Evolutionary conservation across 805 yeast genomes (phyloP).

Genomic region (Kregervanrija delftensis): DNA sequence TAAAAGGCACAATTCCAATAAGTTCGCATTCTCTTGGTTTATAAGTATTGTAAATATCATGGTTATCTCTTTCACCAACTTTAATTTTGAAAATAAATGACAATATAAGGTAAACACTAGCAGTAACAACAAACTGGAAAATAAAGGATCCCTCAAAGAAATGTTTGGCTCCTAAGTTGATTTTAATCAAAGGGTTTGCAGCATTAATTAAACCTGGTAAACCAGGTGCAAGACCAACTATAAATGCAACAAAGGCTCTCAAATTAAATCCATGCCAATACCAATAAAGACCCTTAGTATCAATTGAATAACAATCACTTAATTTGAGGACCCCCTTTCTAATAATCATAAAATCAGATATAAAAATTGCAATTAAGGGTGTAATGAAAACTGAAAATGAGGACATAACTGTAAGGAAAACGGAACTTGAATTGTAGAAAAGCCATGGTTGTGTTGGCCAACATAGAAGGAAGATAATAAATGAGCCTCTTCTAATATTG

Average conservation of each 20-base stretch:
- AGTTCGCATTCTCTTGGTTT: no score
- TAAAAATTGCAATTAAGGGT: no score
- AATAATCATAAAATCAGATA: no score
- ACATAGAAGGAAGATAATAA: constrained; percentile 29
- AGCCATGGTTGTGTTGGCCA: constrained; percentile 38
- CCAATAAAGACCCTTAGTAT: constrained; percentile 29
- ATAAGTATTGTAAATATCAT: no score
- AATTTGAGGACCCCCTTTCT: constrained; percentile 34
- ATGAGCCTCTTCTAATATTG: constrained; percentile 40
- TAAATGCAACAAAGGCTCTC: constrained; percentile 50
- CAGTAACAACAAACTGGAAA: constrained; percentile 35
- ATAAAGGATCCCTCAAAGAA: constrained; percentile 39
- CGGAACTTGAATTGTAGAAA: constrained; percentile 29
- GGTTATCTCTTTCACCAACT: no score
- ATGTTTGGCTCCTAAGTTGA: constrained; percentile 33
- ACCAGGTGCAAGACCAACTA: constrained; percentile 39
- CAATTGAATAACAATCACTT: constrained; percentile 32
- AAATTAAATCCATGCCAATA: constrained; percentile 55
- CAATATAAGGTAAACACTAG: constrained; percentile 30
- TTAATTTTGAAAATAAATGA: constrained; percentile 31
- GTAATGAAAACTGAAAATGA: no score
- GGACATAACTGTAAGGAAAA: constrained; percentile 28
- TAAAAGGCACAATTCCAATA: no score
- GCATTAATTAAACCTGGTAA: constrained; percentile 40
- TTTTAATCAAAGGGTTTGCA: constrained; percentile 16